phyloP scores from a whole-genome alignment of 306 rosid genomes.

The Vigna angularis region DNA sequence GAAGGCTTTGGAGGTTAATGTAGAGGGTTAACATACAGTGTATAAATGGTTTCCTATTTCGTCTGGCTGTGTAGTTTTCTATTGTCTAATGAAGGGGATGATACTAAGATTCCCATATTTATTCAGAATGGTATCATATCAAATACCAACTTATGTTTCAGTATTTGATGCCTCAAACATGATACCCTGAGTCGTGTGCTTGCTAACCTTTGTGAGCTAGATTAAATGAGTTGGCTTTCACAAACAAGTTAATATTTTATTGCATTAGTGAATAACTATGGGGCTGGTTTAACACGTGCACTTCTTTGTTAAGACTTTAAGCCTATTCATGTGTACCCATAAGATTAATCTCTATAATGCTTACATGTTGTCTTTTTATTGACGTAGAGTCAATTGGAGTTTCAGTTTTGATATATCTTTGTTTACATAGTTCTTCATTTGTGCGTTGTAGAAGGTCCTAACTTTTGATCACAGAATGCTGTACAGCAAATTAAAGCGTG shows the following conservation, averaged over 20 bases:
- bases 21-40: slow-evolving; percentile 1
- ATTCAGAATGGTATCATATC: slow-evolving; percentile 20
- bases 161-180: not conserved
- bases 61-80: slow-evolving; percentile 34
- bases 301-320: not conserved
- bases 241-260: slow-evolving; percentile 18
- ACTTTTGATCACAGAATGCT: not conserved
- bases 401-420: slow-evolving; percentile 12
- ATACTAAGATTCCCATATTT: not conserved
- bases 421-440: slow-evolving; percentile 14
- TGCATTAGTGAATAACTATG: slow-evolving; percentile 12
- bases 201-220: slow-evolving; percentile 14
- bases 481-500: slow-evolving; percentile 14
- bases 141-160: slow-evolving; percentile 6
- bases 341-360: not conserved
- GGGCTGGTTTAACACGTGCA: slow-evolving; percentile 17
- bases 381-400: not conserved
- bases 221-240: slow-evolving; percentile 15
- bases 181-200: slow-evolving; percentile 1
- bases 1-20: slow-evolving; percentile 21
- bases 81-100: slow-evolving; percentile 23
- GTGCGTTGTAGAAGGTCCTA: not conserved
- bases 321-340: slow-evolving; percentile 2
- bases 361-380: slow-evolving; percentile 14
- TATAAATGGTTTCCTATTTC: slow-evolving; percentile 27